phyloP scores from a whole-genome alignment of 768 basidiomycete species.

The Tephrocybe sp. region DNA sequence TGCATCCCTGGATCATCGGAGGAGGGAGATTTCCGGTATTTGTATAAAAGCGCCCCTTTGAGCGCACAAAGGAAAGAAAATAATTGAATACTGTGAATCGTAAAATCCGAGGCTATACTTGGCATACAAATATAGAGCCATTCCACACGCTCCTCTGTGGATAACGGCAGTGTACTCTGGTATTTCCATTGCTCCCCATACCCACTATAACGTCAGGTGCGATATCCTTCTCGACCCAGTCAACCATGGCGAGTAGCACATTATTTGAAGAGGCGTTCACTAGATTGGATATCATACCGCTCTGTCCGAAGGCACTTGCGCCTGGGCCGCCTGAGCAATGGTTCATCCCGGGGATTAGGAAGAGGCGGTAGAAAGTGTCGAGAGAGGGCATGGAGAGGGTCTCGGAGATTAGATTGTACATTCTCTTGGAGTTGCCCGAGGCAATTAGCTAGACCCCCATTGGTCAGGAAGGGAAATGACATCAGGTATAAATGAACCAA shows the following conservation, averaged over 20 bases:
- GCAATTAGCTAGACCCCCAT: constrained; percentile 3
- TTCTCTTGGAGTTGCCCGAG: constrained; percentile 11
- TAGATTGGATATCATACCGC: background rate
- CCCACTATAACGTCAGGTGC: constrained; percentile 10
- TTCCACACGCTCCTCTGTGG: no score
- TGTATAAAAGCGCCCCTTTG: no score
- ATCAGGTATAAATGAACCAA: background rate
- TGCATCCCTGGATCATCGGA: no score
- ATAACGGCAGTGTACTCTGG: constrained; percentile 4
- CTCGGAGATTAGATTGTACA: constrained; percentile 9
- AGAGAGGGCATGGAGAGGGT: constrained; percentile 9
- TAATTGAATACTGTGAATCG: no score
- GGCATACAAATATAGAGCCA: constrained; percentile 1
- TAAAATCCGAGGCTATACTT: no score
- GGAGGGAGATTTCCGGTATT: no score
- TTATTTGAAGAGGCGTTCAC: constrained; percentile 10
- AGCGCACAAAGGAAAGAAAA: no score
- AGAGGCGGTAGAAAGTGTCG: constrained; percentile 13
- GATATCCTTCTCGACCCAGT: constrained; percentile 11
- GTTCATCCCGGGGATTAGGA: constrained; percentile 13
- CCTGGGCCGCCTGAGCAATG: constrained; percentile 14
- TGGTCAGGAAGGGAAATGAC: background rate
- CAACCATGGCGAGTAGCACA: constrained; percentile 9
- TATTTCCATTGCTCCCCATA: background rate
- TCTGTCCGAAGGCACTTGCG: constrained; percentile 11